phyloP scores from a whole-genome alignment of 495 filamentous ascomycete genomes.

The Aspergillus wentii region DNA sequence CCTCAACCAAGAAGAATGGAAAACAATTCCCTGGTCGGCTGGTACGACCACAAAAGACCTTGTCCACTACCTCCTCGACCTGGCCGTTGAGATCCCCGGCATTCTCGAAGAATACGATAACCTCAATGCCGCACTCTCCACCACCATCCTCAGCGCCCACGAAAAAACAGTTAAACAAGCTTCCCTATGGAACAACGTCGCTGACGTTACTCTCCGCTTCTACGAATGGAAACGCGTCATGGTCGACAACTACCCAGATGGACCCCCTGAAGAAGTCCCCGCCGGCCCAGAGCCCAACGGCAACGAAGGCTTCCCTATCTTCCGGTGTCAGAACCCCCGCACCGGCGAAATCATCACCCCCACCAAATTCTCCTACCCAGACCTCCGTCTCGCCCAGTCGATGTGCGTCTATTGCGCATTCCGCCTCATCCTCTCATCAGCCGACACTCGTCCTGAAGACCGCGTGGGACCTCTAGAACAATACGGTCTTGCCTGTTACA shows the following conservation, averaged over 20 bases:
- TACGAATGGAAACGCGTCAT: constrained; percentile 30
- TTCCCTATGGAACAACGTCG: constrained; percentile 32
- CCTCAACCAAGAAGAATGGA: constrained; percentile 37
- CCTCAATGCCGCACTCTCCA: constrained; percentile 17
- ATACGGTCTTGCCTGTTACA: constrained; percentile 35
- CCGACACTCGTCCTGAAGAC: constrained; percentile 30
- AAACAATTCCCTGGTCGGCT: constrained; percentile 39
- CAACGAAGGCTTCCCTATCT: constrained; percentile 31
- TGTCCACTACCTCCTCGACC: constrained; percentile 35
- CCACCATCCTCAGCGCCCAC: constrained; percentile 21
- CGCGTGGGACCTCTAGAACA: constrained; percentile 30
- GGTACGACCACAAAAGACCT: constrained; percentile 38
- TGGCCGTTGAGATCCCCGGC: constrained; percentile 34
- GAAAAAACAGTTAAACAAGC: constrained; percentile 34
- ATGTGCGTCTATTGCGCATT: constrained; percentile 39
- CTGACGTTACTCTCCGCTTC: constrained; percentile 28
- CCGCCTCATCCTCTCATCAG: constrained; percentile 32
- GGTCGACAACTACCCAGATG: constrained; percentile 31
- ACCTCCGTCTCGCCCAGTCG: constrained; percentile 37
- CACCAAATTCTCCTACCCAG: constrained; percentile 33
- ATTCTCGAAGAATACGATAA: constrained; percentile 29
- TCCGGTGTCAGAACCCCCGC: constrained; percentile 33
- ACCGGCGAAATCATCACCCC: constrained; percentile 32
- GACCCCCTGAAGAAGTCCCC: constrained; percentile 23
- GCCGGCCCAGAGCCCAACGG: not conserved